A percentile compares a stretch with the other conserved stretches of the same genome.
phyloP scores from a whole-genome alignment of 2,329 filamentous ascomycete species.

The Penicillium sp. region DNA sequence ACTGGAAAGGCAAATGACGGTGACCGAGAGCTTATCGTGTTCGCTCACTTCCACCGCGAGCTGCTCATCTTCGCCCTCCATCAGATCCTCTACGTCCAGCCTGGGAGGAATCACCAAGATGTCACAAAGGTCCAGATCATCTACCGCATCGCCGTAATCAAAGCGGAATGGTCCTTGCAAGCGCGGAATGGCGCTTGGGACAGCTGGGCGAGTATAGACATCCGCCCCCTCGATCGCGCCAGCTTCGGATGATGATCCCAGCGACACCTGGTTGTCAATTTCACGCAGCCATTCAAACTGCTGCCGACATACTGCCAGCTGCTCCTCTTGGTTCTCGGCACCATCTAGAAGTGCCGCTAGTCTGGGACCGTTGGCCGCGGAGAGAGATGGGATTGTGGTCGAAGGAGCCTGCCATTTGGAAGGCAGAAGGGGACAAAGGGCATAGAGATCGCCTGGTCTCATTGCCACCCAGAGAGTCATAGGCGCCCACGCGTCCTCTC shows the following conservation, averaged over 20 bases:
- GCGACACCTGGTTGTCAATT: constrained; percentile 52
- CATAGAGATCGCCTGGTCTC: constrained; percentile 87
- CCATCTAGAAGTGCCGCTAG: constrained; percentile 46
- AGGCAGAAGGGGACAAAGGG: constrained; percentile 83
- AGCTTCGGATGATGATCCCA: constrained; percentile 36
- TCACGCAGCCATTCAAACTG: constrained; percentile 58
- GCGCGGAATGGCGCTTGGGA: constrained; percentile 53
- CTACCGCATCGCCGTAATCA: constrained; percentile 47
- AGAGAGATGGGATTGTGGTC: constrained; percentile 74
- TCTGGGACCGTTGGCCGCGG: constrained; percentile 75
- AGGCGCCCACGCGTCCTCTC: constrained; percentile 71
- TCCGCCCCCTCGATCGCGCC: constrained; percentile 44
- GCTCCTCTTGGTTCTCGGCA: constrained; percentile 41
- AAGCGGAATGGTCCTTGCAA: constrained; percentile 60
- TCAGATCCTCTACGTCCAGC: constrained; percentile 50
- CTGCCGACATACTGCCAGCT: constrained; percentile 48
- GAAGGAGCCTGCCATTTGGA: constrained; percentile 76
- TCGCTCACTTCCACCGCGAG: constrained; percentile 39
- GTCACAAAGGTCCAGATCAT: constrained; percentile 57
- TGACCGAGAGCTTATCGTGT: constrained; percentile 52
- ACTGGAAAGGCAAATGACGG: constrained; percentile 56
- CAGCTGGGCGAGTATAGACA: constrained; percentile 53
- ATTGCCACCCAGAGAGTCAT: constrained; percentile 99
- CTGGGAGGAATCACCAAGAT: constrained; percentile 54
- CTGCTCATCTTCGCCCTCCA: constrained; percentile 50